Conservation (phyloP, 179 eudicot genomes). For the Actinidia arguta region DNA sequence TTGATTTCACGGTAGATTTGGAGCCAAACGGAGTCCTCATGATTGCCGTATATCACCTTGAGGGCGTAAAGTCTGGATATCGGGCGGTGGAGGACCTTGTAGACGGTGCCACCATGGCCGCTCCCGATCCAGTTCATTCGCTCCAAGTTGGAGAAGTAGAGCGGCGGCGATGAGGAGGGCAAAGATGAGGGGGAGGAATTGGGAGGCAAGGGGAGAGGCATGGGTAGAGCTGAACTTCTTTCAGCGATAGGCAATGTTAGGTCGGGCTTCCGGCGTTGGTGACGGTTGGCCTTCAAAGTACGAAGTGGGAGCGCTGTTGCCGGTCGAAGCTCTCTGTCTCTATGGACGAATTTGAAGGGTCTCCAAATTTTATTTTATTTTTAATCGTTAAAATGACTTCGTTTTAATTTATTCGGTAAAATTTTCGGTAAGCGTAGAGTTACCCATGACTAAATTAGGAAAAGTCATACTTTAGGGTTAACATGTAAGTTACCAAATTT, state of each 20-base stretch:
- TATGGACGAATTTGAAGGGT: no score
- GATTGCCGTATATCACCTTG: conserved; percentile 76
- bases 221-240: conserved; percentile 56
- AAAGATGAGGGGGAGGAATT: conserved; percentile 22
- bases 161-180: conserved; percentile 18
- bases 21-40: conserved; percentile 61
- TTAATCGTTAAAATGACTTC: no score
- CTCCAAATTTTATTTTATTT: no score
- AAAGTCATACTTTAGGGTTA: no score
- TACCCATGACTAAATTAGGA: no score
- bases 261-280: conserved; percentile 49
- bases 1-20: conserved; percentile 69
- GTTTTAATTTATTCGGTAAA: no score
- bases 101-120: not conserved
- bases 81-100: conserved; percentile 71
- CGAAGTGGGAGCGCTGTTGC: no score
- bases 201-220: conserved; percentile 65
- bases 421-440: no score
- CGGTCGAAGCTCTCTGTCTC: no score
- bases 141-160: not conserved
- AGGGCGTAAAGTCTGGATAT: conserved; percentile 64
- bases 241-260: conserved; percentile 62
- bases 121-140: no score
- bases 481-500: no score
- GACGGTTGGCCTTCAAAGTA: no score